Percentiles rank a stretch among this genome's conserved stretches.
Evolutionary conservation across 140 eudicot genomes (phyloP).

Genomic region (Senecio squalidus): DNA sequence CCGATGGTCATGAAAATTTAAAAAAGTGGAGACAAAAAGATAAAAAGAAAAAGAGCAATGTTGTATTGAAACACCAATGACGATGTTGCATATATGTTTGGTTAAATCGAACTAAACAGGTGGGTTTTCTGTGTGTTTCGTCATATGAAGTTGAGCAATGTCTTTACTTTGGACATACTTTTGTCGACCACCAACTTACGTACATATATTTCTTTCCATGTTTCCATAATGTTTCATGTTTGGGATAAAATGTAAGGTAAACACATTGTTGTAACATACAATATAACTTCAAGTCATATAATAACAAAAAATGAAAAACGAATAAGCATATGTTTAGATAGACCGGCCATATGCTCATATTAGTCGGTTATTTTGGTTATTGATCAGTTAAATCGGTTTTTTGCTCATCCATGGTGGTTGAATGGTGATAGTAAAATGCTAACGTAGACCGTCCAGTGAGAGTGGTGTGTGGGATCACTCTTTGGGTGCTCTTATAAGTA

Average conservation of each 20-base stretch:
- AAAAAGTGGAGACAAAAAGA: conserved; percentile 8
- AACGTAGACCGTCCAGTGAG: too few species aligned
- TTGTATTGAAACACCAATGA: conserved; percentile 13
- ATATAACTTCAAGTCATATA: not conserved
- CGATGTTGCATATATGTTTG: conserved; percentile 20
- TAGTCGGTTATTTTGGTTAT: too few species aligned
- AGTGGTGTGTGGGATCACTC: too few species aligned
- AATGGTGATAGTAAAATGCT: too few species aligned
- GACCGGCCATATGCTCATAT: too few species aligned
- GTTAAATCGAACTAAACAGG: conserved; percentile 12
- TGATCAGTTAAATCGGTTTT: too few species aligned
- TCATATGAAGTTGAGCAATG: conserved; percentile 16
- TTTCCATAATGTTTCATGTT: conserved; percentile 21
- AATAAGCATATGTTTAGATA: too few species aligned
- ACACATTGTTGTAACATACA: not conserved
- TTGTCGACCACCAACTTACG: conserved; percentile 35
- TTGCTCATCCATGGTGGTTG: too few species aligned
- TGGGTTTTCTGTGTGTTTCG: conserved; percentile 12
- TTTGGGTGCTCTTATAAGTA: too few species aligned
- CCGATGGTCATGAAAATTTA: not conserved
- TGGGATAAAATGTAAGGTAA: not conserved
- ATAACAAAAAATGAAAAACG: not conserved
- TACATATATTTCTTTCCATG: conserved; percentile 17
- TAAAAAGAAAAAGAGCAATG: conserved; percentile 11
- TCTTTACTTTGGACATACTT: conserved; percentile 11